Evolutionary conservation across 2,329 filamentous ascomycete genomes (phyloP), one percentile per base, ranked within the genome.

Genomic region (Davidsoniella neocaledoniae): DNA sequence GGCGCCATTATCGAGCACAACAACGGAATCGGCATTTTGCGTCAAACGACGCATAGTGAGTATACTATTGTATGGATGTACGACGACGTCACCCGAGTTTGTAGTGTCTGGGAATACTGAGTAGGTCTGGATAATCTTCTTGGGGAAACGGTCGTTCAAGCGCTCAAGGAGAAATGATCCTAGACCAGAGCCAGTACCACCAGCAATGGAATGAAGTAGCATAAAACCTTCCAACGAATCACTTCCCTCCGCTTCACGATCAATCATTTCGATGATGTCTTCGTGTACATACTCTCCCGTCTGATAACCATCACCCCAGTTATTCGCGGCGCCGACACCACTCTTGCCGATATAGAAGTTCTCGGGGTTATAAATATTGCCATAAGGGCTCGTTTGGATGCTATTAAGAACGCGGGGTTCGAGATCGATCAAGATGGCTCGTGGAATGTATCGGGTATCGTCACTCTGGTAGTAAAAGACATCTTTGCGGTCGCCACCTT

Each of bases 401-500:
- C 79, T 72, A 62, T 96, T 84, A 61, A 98, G 83, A 55, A 96
- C 88, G 56, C 91, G 77, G 21, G 91, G 91, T 66, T 98, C 91
- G 38, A 98, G 72, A 63, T 98, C 91, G 55, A 98, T 83, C 47
- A 98, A 71, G 59, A 98, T 96, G 44, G 91, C 90, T 62, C 91
- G 79, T 9, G 91, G 91, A 57, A 98, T 96, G 66, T 98, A 98
- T 68, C 91, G 78, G 53, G 91, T 98, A 63, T 98, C 91, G 71
- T 98, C 91, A 62, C 88, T 96, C 73, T 93, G 90, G 70, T 96
- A 98, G 75, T 94, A 96, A 69, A 96, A 96, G 54, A 98, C 91
- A 67, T 98, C 91, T 65, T 98, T 98, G 58, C 91, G 82, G 68
- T 98, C 91, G 57, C 90, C 88, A 61, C 91, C 91, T 66, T 96